These are phyloP conservation scores for Dactylis glomerata DNA, from an alignment of 176 grass and related monocot species.

Conservation along the genomic window DNA sequence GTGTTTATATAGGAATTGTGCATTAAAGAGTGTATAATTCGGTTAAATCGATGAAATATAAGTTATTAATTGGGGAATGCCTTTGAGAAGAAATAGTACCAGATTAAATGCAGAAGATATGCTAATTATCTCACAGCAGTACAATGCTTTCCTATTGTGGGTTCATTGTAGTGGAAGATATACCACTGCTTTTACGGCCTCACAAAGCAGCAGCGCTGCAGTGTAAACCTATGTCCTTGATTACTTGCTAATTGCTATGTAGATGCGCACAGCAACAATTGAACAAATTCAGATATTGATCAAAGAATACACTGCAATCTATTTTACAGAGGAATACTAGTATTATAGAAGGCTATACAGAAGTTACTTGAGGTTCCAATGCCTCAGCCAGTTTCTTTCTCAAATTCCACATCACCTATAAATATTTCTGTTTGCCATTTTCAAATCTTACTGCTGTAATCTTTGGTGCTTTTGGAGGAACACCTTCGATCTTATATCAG, in stretches of 20 bases:
- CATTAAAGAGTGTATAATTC: not conserved
- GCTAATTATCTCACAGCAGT: not conserved
- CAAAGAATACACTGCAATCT: not conserved
- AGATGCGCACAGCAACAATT: not conserved
- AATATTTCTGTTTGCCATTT: not conserved
- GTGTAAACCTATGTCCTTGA: not conserved
- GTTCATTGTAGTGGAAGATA: not conserved
- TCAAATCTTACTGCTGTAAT: not conserved
- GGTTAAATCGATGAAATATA: not conserved
- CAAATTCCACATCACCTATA: not conserved
- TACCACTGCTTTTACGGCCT: not conserved
- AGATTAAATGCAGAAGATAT: not conserved
- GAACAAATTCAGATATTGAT: not conserved
- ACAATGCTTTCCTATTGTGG: not conserved
- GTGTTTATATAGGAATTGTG: not conserved
- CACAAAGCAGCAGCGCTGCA: not conserved
- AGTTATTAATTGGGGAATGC: not conserved
- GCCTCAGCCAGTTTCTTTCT: not conserved
- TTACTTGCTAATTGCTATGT: not conserved
- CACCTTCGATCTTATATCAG: slow-evolving; percentile 91
- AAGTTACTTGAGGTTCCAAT: not conserved
- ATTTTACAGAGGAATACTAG: not conserved
- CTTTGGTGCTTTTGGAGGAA: slow-evolving; percentile 62
- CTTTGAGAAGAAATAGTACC: not conserved
- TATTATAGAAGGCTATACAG: not conserved